Evolutionary conservation across 202 grass and related monocot genomes (phyloP), one percentile per base, ranked within the genome.

Genomic region (Thinopyrum obtusiflorum): DNA sequence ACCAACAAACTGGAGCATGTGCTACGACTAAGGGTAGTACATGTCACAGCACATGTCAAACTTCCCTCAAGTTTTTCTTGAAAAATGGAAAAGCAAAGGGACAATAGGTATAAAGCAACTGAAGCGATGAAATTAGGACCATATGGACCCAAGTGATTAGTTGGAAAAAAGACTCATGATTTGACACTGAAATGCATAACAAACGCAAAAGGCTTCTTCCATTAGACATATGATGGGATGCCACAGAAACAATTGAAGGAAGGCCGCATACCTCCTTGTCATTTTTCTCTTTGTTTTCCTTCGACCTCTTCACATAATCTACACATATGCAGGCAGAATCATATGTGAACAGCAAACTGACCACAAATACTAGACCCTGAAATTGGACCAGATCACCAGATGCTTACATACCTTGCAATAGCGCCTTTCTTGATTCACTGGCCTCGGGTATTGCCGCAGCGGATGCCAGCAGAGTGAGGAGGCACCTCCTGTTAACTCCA

Each of bases 281-380:
- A 65, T 94, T 91, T 76, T 91, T 99, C 14, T 85, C 90, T 64
- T 99, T 99, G 89, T 97, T 97, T 66, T 94, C 87, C 80, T 94
- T 88, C 7, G 97, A 99, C 61, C 84, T 99, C 49, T 94, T 94
- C 57, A 92, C 81, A 55, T 97, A 93, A 55, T 97, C 97, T 91
- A 31, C 39, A 55, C 57, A 37, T 26, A 35, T 29, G 79, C 9
- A 21, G 11, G 14, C 20, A 21, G 25, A 46, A 23, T 36, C 69
- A 63, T 13, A 57, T 4, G 1, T 17, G 31, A 27, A 12, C 15
- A 87, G 4, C 49, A 71, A 65, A 65, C 9, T 9, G 55, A 42
- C 28, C n/a, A 17, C 7, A 25, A 60, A 81, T 23, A 35, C 4
- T 76, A 17, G 9, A 21, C n/a, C 18, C 1, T 4, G 12, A 31